Evolutionary conservation across 2,329 filamentous ascomycete species (phyloP), one percentile per base, ranked within the genome.

Genomic region (Penicillium glabrum): DNA sequence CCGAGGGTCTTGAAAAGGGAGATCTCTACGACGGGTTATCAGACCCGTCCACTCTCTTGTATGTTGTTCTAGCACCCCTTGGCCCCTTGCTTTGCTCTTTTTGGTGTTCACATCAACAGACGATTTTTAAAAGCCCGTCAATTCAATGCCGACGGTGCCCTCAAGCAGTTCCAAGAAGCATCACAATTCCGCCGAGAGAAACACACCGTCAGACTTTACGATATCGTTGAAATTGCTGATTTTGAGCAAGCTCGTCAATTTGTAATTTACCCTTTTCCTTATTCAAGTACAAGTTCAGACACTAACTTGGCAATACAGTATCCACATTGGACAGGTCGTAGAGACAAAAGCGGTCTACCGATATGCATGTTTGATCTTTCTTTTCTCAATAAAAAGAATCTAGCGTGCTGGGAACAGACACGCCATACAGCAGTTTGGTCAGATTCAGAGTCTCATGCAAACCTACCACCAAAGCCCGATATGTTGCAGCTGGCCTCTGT

Each of bases 241-340:
- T 67, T 57, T 41, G 65, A 69, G 39, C 53, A 59, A 19, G 58
- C 63, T 4, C 58, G 61, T 16, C 50, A 46, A 37, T 44, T 66
- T 21, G 67, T 69, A 35, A 57, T 56, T 29, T 29, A 2, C 5
- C 27, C 48, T 5, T 19, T 24, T 8, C n/a, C n/a, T 10, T 2
- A n/a, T 8, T 5, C 13, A 16, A 19, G 8, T 50, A 9, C n/a
- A 11, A 7, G 9, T 10, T n/a, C 39, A 6, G 5, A 43, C 8
- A 39, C 47, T 50, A 41, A 50, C n/a, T 27, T 23, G 29, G 35
- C 5, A 27, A 24, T 23, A 23, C 3, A 70, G 68, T 68, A 69
- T 47, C 67, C 67, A 0, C 62, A 66, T 35, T 70, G 67, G 68
- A 69, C 61, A 11, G 67, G 68, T 11, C 60, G 65, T 5, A 53